Conservation (phyloP, 164 flowering plant genomes). For the Euptelea pleiosperma region DNA sequence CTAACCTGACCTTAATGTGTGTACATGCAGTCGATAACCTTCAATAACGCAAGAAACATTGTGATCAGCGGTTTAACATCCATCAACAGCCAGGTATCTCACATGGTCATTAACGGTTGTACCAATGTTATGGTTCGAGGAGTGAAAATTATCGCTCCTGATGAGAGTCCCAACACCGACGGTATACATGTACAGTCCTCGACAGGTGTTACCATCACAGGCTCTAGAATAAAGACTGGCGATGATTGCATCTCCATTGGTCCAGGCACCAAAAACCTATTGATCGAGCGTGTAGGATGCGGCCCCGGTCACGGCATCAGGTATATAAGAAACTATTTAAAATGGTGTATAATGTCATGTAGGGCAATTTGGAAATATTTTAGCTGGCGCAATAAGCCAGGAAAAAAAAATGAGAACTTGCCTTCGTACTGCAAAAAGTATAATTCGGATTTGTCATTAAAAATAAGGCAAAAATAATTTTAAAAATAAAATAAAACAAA, state of each 20-base stretch:
- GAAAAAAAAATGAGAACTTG: too few relatives aligned
- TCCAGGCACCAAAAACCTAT: slow-evolving; percentile 25
- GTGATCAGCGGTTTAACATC: slow-evolving; percentile 28
- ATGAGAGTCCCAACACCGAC: slow-evolving; percentile 33
- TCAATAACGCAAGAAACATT: slow-evolving; percentile 15
- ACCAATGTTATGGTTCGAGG: slow-evolving; percentile 13
- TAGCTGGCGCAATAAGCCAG: too few relatives aligned
- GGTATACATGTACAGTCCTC: slow-evolving; percentile 30
- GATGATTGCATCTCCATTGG: slow-evolving; percentile 37
- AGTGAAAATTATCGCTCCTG: slow-evolving; percentile 22
- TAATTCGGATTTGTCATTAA: too few relatives aligned
- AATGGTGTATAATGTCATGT: too few relatives aligned
- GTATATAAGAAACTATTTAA: too few relatives aligned
- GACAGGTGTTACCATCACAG: slow-evolving; percentile 15
- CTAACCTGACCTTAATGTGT: not conserved
- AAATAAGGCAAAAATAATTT: too few relatives aligned
- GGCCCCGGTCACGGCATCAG: slow-evolving; percentile 41
- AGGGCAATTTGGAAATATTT: too few relatives aligned
- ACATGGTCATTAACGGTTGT: slow-evolving; percentile 25
- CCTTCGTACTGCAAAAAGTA: too few relatives aligned
- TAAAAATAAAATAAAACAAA: too few relatives aligned
- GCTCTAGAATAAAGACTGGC: slow-evolving; percentile 23
- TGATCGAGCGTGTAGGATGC: slow-evolving; percentile 18
- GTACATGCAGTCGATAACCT: slow-evolving; percentile 17
- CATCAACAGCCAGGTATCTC: slow-evolving; percentile 25